Percentiles rank a stretch among this genome's conserved stretches.
Conservation (phyloP, 2,329 filamentous ascomycete genomes). For the Sphaerulina populicola region DNA sequence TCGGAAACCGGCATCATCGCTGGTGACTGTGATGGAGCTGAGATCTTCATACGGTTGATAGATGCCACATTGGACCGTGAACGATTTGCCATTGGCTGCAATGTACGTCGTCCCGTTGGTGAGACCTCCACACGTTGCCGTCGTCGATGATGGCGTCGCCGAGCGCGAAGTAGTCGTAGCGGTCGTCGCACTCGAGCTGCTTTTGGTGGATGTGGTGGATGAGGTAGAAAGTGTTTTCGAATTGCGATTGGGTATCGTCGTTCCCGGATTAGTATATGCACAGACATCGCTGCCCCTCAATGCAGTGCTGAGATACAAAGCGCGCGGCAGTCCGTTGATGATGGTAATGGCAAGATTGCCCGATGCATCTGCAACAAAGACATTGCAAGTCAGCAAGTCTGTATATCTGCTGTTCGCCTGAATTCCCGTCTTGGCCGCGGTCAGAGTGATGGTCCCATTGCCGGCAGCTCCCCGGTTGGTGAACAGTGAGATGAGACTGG, state of each 20-base stretch:
- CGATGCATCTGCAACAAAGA: conserved; percentile 36
- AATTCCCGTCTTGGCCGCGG: conserved; percentile 10
- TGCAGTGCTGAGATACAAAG: conserved; percentile 35
- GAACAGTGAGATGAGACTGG: conserved; percentile 14
- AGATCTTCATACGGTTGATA: conserved; percentile 25
- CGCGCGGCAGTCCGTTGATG: conserved; percentile 37
- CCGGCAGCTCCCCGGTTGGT: conserved; percentile 11
- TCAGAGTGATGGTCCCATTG: conserved; percentile 6
- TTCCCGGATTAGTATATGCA: conserved; percentile 9
- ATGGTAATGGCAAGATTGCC: conserved; percentile 42
- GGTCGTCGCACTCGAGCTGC: background rate
- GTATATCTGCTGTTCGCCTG: conserved; percentile 14
- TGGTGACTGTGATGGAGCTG: conserved; percentile 13
- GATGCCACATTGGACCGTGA: conserved; percentile 26
- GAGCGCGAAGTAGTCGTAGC: background rate
- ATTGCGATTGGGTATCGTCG: background rate
- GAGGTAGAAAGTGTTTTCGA: background rate
- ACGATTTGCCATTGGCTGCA: conserved; percentile 16
- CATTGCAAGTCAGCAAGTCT: conserved; percentile 41
- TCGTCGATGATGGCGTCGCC: background rate
- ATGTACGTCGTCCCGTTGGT: conserved; percentile 18
- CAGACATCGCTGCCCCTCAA: conserved; percentile 35
- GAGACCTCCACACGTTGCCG: background rate
- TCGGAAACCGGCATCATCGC: conserved; percentile 2
- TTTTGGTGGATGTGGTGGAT: too few species aligned